Conservation (phyloP, 2,329 filamentous ascomycete species). For the Trichoderma arundinaceum region DNA sequence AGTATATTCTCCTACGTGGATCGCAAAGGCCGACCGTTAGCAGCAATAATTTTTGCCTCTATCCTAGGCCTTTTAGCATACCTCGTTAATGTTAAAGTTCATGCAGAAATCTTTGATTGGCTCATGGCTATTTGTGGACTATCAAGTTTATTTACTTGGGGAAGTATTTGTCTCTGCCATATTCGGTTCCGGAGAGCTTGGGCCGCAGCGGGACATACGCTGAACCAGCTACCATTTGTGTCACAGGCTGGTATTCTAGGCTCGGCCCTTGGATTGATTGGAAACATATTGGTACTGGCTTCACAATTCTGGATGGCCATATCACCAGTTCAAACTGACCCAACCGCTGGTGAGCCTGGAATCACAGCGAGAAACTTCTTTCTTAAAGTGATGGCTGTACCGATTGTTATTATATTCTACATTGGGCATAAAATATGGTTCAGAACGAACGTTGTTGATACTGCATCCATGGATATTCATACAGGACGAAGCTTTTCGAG, state of each 20-base stretch:
- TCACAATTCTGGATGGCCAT: slow-evolving; percentile 18
- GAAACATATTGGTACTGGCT: slow-evolving; percentile 8
- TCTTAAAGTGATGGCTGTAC: slow-evolving; percentile 9
- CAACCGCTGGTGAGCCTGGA: not conserved
- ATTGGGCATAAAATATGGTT: slow-evolving; percentile 8
- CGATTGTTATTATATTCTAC: slow-evolving; percentile 20
- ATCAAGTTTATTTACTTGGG: slow-evolving; percentile 14
- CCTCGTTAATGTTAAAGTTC: slow-evolving; percentile 8
- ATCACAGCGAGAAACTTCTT: slow-evolving; percentile 18
- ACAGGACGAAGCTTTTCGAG: slow-evolving; percentile 12
- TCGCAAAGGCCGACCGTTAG: slow-evolving; percentile 6
- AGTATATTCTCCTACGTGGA: slow-evolving; percentile 22
- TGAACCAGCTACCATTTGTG: slow-evolving; percentile 6
- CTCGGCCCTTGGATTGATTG: not conserved
- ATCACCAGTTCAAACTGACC: not conserved
- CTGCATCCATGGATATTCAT: slow-evolving; percentile 5
- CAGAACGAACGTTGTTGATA: not conserved
- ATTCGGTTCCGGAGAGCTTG: slow-evolving; percentile 21
- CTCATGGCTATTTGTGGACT: slow-evolving; percentile 11
- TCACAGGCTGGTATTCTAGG: slow-evolving; percentile 9
- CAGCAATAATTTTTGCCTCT: not conserved
- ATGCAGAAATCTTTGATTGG: slow-evolving; percentile 20
- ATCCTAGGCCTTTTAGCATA: slow-evolving; percentile 13
- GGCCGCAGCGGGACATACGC: not conserved
- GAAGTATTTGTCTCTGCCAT: slow-evolving; percentile 20